Evolutionary conservation across 805 yeast species (phyloP).

Genomic region (Kodamaea neixiangensis): DNA sequence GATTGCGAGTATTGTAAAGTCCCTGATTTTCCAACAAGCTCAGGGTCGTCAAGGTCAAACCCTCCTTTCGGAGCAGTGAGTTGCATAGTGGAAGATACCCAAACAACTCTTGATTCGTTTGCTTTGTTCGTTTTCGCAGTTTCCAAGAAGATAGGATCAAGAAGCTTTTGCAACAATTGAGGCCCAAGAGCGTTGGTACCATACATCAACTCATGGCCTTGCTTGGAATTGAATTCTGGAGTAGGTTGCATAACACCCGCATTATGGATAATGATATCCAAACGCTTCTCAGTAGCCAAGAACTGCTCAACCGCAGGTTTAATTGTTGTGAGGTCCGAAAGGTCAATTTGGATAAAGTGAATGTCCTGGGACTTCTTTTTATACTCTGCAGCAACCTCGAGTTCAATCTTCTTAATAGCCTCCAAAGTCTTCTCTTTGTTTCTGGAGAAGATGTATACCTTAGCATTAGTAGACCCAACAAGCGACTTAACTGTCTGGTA

Average conservation of each 20-base stretch:
- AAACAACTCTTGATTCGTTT: conserved; percentile 40
- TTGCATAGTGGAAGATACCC: conserved; percentile 46
- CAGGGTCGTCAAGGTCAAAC: conserved; percentile 31
- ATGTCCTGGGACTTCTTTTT: conserved; percentile 11
- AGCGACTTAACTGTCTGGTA: conserved; percentile 31
- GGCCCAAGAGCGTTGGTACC: conserved; percentile 52
- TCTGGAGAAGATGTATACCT: conserved; percentile 39
- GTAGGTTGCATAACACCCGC: conserved; percentile 43
- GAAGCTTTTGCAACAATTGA: conserved; percentile 41
- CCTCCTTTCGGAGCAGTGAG: conserved; percentile 29
- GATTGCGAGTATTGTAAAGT: conserved; percentile 42
- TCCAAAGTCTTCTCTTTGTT: conserved; percentile 29
- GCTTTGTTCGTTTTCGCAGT: conserved; percentile 29
- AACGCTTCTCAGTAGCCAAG: conserved; percentile 10
- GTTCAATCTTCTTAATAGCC: conserved; percentile 28
- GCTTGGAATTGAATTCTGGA: conserved; percentile 33
- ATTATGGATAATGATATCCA: conserved; percentile 26
- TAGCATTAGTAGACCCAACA: conserved; percentile 29
- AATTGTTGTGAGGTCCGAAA: conserved; percentile 13
- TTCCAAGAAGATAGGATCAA: conserved; percentile 39
- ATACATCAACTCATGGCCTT: conserved; percentile 48
- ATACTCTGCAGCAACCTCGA: conserved; percentile 21
- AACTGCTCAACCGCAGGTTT: conserved; percentile 29
- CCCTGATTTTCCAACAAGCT: conserved; percentile 12
- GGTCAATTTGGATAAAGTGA: conserved; percentile 10